Percentiles rank a stretch among this genome's conserved stretches.
Conservation (phyloP, 192 early-diverging fungal species). For the Coemansia sp. region DNA sequence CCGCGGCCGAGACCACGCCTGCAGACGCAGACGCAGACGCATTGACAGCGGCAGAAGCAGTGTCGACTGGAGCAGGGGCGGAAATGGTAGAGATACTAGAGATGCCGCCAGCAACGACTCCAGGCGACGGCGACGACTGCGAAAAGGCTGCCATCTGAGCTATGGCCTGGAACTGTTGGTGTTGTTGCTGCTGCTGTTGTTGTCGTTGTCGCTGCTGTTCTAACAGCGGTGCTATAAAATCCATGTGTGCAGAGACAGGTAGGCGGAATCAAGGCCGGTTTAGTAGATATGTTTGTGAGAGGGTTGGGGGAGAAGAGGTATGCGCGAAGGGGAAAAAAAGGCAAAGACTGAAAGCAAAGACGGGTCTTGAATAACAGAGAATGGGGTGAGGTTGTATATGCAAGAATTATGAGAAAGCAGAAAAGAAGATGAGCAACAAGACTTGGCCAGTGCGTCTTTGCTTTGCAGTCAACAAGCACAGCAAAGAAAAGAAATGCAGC, state of each 20-base stretch:
- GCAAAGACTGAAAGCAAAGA: background rate
- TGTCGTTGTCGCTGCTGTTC: slow-evolving; percentile 27
- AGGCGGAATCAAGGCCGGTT: background rate
- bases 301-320: slow-evolving; percentile 13
- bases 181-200: slow-evolving; percentile 15
- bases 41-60: slow-evolving; percentile 1
- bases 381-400: background rate
- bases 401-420: slow-evolving; percentile 3
- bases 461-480: background rate
- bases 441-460: slow-evolving; percentile 1
- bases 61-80: background rate
- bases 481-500: background rate
- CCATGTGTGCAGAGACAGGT: slow-evolving; percentile 15
- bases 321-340: background rate
- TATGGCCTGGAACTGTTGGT: slow-evolving; percentile 21
- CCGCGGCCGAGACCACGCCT: slow-evolving; percentile 6
- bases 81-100: slow-evolving; percentile 5
- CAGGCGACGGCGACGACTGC: slow-evolving; percentile 10
- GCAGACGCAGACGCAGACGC: slow-evolving; percentile 6
- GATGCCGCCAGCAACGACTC: slow-evolving; percentile 7
- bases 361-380: background rate
- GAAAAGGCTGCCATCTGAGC: slow-evolving; percentile 22
- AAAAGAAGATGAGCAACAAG: slow-evolving; percentile 8
- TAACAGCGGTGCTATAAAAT: slow-evolving; percentile 31
- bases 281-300: background rate